phyloP scores from a whole-genome alignment of 176 grass and related monocot genomes.

The Rhynchospora pubera region DNA sequence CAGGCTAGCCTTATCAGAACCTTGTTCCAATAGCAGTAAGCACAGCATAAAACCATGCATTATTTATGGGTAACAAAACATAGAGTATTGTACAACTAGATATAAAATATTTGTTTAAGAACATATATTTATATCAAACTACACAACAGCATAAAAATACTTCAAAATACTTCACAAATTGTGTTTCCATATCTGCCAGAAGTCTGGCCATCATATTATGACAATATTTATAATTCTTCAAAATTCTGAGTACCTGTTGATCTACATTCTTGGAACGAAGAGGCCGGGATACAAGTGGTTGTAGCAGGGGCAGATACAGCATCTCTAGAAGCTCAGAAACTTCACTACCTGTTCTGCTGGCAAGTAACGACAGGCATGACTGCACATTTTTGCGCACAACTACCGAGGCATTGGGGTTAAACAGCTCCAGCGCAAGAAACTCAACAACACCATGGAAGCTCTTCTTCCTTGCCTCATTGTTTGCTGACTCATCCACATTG shows the following conservation, averaged over 20 bases:
- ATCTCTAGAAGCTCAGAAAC: constrained; percentile 95
- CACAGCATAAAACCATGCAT: neutral
- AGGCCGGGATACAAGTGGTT: constrained; percentile 77
- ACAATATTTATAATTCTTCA: constrained; percentile 4
- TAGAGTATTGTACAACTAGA: neutral
- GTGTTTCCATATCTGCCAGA: neutral
- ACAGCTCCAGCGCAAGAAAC: constrained; percentile 77
- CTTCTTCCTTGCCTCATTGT: constrained; percentile 72
- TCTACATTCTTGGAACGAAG: constrained; percentile 86
- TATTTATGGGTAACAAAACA: neutral
- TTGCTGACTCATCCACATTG: constrained; percentile 92
- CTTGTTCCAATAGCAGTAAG: neutral
- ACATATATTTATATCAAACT: neutral
- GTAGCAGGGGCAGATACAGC: constrained; percentile 77
- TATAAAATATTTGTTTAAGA: neutral
- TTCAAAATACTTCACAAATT: neutral
- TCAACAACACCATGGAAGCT: constrained; percentile 99
- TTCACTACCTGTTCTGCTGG: constrained; percentile 93
- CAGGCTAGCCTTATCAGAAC: neutral
- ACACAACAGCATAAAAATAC: neutral
- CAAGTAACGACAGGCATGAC: constrained; percentile 81
- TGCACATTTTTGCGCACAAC: constrained; percentile 93
- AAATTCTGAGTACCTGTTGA: constrained; percentile 56
- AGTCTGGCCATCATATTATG: neutral
- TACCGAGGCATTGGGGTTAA: constrained; percentile 94